Evolutionary conservation across 352 stramenopile species (phyloP), one percentile per base, ranked within the genome.

Genomic region (Blastocystis sp.): DNA sequence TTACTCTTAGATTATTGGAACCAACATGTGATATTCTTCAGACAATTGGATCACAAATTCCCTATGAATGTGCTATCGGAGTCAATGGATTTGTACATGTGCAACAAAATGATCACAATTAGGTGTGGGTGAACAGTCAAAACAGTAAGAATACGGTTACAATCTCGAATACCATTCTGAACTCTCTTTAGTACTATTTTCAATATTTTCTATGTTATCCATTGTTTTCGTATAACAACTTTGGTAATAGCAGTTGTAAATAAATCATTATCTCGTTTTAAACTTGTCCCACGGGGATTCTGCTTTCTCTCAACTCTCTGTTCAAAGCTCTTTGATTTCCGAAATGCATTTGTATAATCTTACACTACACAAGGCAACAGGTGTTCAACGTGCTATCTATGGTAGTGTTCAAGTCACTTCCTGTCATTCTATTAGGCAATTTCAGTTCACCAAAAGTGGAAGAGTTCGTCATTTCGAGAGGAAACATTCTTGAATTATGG

Each of bases 381-480:
- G n/a, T 73, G 73, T 85, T 35, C 73, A 85, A 71, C 54, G 73
- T 32, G 73, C 52, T 19, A 71, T 85, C 35, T 73, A 66, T 85
- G 73, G 73, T 85, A 69, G 19, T 32, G 24, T 54, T 32, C 43
- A 29, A 27, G 21, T 37, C 52, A 29, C 32, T 19, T 35, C 29
- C 32, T n/a, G 63, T 46, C 29, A 39, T 24, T 80, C 27, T 67
- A 9, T 42, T 67, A 85, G 94, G 94, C 61, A 96, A 96, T 91
- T 97, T 97, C 88, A 93, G 91, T 52, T 92, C 89, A 2, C 78
- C 93, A 24, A 93, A 96, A 88, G 92, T 92, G 39, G 93, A 97
- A 67, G 95, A 99, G 91, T 94, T 99, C 71, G 92, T 96, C n/a
- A 92, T 97, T 43, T 91, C 94, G 61, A 91, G 93, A 39, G 94